These are phyloP conservation scores for Cutaneotrichosporon curvatum DNA, from an alignment of 1,284 basidiomycete species.

Conservation along the genomic window DNA sequence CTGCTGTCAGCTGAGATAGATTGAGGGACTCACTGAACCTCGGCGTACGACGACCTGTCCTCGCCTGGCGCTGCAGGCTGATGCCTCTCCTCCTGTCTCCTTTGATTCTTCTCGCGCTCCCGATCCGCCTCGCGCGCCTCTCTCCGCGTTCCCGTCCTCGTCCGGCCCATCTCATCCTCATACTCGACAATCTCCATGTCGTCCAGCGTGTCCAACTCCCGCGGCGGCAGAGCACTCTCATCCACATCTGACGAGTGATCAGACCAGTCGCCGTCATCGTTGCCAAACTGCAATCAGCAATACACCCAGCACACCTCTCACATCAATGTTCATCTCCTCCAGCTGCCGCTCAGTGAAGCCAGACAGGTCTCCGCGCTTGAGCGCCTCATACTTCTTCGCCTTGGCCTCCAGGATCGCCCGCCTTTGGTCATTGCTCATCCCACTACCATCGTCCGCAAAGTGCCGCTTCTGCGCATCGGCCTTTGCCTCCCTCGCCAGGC, in stretches of 20 bases:
- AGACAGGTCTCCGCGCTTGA: slow-evolving; percentile 70
- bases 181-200: slow-evolving; percentile 40
- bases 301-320: slow-evolving; percentile 50
- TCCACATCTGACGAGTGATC: slow-evolving; percentile 35
- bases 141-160: slow-evolving; percentile 34
- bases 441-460: slow-evolving; percentile 29
- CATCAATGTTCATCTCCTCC: slow-evolving; percentile 71
- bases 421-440: slow-evolving; percentile 37
- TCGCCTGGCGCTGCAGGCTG: background rate
- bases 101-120: slow-evolving; percentile 9
- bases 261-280: slow-evolving; percentile 37
- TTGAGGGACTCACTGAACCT: slow-evolving; percentile 36
- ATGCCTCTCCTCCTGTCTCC: slow-evolving; percentile 13
- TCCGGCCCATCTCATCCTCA: slow-evolving; percentile 45
- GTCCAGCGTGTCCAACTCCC: slow-evolving; percentile 42
- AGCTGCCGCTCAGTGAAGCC: slow-evolving; percentile 71
- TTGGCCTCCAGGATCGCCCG: slow-evolving; percentile 60
- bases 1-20: slow-evolving; percentile 45
- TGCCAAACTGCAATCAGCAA: background rate
- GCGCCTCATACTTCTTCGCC: slow-evolving; percentile 71
- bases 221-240: slow-evolving; percentile 20
- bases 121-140: slow-evolving; percentile 38
- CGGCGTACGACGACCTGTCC: slow-evolving; percentile 32
- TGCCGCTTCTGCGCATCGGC: slow-evolving; percentile 36
- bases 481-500: slow-evolving; percentile 39